Base-by-base conservation (phyloP, 1,284 basidiomycete species). In the Hemileia vastatrix region DNA sequence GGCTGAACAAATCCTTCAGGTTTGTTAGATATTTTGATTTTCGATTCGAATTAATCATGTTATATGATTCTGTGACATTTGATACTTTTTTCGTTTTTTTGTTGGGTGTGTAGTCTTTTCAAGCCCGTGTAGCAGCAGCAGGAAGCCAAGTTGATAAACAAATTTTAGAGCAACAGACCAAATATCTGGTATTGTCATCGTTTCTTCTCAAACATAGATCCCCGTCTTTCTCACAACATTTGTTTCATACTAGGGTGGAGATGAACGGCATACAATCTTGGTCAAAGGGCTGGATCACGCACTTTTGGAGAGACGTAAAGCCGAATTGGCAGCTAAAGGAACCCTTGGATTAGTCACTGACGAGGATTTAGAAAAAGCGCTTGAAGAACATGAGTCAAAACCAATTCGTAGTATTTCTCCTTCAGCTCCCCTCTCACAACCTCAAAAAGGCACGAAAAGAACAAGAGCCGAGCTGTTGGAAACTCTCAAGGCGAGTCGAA, bases 221-320 rank as follows among this genome's bases (percentile, higher is more conserved):
- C n/a, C n/a, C n/a, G n/a, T n/a, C n/a, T n/a, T n/a, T n/a, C n/a
- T n/a, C n/a, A n/a, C n/a, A n/a, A n/a, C n/a, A n/a, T n/a, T n/a
- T n/a, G n/a, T 23, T 27, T 23, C 31, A 44, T 59, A 19, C 6
- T 33, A 63, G 61, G 61, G 61, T 23, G 61, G 61, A 44, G 61
- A 63, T 57, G 61, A 63, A 45, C 54, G 61, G 15, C 61, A 63
- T 18, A 63, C 61, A 4, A 63, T 63, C 49, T 54, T 63, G 8
- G 61, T 63, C 5, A 63, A 63, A 33, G 61, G 61, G 15, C 31
- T 63, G 40, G 61, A 63, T 53, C 61, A 57, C 24, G 61, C 61
- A 11, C 48, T 63, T 19, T 40, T 63, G 27, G 61, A 63, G 47
- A 63, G 61, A 40, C 56, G 61, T 15, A 63, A 63, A 15, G 61